phyloP scores from a whole-genome alignment of 1,284 basidiomycete genomes.

The Fomitopsis betulina region DNA sequence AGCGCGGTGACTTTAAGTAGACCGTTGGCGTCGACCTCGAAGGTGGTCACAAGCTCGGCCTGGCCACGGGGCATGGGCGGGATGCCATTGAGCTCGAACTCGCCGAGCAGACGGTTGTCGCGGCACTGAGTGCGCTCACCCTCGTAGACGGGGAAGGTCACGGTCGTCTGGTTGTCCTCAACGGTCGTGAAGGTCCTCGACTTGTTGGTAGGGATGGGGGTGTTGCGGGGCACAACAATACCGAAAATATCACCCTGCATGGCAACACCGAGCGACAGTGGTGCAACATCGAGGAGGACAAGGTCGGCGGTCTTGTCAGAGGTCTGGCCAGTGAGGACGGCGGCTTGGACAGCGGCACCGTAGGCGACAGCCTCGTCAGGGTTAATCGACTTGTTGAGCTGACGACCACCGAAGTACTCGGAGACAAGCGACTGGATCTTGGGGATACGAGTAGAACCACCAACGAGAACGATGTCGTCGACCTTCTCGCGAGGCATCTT shows the following conservation, averaged over 20 bases:
- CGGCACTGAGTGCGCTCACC: slow-evolving; percentile 97
- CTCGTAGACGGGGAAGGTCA: slow-evolving; percentile 98
- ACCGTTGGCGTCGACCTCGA: slow-evolving; percentile 97
- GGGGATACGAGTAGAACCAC: slow-evolving; percentile 99
- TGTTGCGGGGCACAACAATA: slow-evolving; percentile 95
- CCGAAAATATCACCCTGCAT: slow-evolving; percentile 99
- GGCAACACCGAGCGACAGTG: slow-evolving; percentile 95
- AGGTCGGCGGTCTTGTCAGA: slow-evolving; percentile 96
- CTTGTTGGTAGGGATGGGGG: slow-evolving; percentile 96
- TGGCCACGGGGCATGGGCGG: slow-evolving; percentile 96
- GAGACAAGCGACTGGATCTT: slow-evolving; percentile 98
- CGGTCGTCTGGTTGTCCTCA: slow-evolving; percentile 97
- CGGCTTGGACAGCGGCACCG: slow-evolving; percentile 96
- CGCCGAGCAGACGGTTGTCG: slow-evolving; percentile 94
- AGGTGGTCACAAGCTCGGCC: slow-evolving; percentile 94
- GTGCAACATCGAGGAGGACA: slow-evolving; percentile 93
- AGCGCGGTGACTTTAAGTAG: slow-evolving; percentile 92
- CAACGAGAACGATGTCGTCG: slow-evolving; percentile 98
- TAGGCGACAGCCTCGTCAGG: slow-evolving; percentile 94
- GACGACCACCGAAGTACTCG: slow-evolving; percentile 95
- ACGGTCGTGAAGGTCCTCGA: slow-evolving; percentile 95
- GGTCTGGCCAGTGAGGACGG: slow-evolving; percentile 93
- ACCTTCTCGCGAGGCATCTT: slow-evolving; percentile 98
- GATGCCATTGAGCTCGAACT: slow-evolving; percentile 95
- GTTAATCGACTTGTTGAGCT: slow-evolving; percentile 99